Evolutionary conservation across 2,329 filamentous ascomycete species (phyloP).

Genomic region (Aspergillus japonicus): DNA sequence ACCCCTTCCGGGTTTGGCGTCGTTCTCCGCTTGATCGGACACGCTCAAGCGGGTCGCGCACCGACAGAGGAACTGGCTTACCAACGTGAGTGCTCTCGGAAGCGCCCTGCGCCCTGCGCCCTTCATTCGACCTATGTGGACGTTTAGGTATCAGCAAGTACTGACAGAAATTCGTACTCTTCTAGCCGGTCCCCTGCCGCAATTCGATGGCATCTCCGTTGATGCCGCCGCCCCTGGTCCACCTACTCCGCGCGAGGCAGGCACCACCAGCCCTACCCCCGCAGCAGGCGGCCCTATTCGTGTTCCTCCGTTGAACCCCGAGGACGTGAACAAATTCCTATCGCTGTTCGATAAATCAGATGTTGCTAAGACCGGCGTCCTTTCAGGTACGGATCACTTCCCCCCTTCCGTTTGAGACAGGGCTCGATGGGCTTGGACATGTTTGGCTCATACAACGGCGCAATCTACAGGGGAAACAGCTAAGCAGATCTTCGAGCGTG

Average conservation of each 20-base stretch:
- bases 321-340: conserved; percentile 86
- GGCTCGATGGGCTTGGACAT: not conserved
- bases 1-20: conserved; percentile 91
- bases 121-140: not conserved
- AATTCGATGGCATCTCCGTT: conserved; percentile 75
- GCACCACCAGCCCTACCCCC: conserved; percentile 45
- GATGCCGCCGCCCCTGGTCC: conserved; percentile 47
- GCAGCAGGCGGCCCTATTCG: conserved; percentile 65
- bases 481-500: conserved; percentile 93
- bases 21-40: conserved; percentile 89
- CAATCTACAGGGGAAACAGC: conserved; percentile 67
- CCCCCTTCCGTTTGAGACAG: not conserved
- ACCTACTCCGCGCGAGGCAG: conserved; percentile 51
- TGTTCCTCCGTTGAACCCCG: conserved; percentile 82
- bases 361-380: conserved; percentile 65
- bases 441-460: not conserved
- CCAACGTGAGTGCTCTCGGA: conserved; percentile 55
- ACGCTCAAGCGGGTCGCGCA: conserved; percentile 84
- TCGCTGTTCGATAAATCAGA: conserved; percentile 88
- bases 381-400: conserved; percentile 56
- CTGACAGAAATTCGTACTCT: conserved; percentile 9
- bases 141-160: not conserved
- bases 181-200: conserved; percentile 75
- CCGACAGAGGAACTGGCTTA: conserved; percentile 79
- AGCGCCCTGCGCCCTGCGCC: too few relatives aligned